Base-by-base conservation (phyloP, 2,329 filamentous ascomycete genomes). In the Alternaria brassicicola region DNA sequence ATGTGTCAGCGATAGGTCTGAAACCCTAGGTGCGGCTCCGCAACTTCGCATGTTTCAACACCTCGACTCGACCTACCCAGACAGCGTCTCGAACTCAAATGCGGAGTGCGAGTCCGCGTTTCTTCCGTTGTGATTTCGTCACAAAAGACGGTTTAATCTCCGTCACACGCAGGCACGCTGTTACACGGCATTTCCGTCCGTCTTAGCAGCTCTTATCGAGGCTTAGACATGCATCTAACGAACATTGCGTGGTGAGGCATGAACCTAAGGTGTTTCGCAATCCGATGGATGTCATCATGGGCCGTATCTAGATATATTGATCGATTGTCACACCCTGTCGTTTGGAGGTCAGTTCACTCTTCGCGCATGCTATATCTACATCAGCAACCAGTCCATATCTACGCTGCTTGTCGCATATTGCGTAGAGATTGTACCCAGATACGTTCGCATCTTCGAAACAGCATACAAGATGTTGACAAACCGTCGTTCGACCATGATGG, bases 401-500 rank as follows among this genome's bases (percentile, higher is more conserved):
- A 26, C 19, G 3, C 26, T 17, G 12, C 2, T 21, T n/a, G 13
- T 53, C 42, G 9, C 2, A 35, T 30, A 3, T 2, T 23, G 31
- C 1, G 25, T 23, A 28, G 21, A 36, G n/a, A 19, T 15, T 12
- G 25, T 7, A 39, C 31, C 23, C 31, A 17, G 28, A 36, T 41
- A 38, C 45, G 15, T 35, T 19, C 42, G 17, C 15, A 30, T 13
- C 38, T 21, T 19, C 49, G 23, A 41, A 38, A n/a, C 48, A 41
- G 36, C n/a, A 25, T 13, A 21, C 6, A 70, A 48, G 21, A 74
- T 76, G 71, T 66, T 76, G 60, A 76, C 73, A 56, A 76, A 76
- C 61, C 72, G 72, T 54, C 72, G 71, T 58, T 75, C 72, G 13
- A 76, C 70, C 25, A 72, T 76, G 73, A 71, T 72, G 58, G 62